Evolutionary conservation across 176 grass and related monocot species (phyloP), one percentile per base, ranked within the genome.

Genomic region (Secale cereale): DNA sequence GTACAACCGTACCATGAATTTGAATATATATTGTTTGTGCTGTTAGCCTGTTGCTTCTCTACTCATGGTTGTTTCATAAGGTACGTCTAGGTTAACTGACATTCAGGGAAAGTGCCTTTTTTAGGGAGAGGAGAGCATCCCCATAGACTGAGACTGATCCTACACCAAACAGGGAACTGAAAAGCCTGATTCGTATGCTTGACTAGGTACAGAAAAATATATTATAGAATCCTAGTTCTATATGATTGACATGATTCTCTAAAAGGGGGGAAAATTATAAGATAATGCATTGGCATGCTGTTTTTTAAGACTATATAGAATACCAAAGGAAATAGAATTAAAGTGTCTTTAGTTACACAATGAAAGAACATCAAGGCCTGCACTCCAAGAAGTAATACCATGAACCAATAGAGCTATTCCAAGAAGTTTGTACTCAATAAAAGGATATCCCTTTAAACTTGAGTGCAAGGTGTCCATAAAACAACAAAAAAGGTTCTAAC

Each of bases 81-180:
- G 41, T 78, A 63, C 70, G 45, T 54, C 64, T 86, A 59, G 74
- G 81, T 86, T 39, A 39, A 72, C 60, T 85, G 43, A 76, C 75
- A 79, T 86, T 74, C 74, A 23, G 66, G 32, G 10, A 37, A 71
- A 25, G 19, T 65, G 20, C 82, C 67, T 64, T 83, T 69, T 79
- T 59, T 23, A 48, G 19, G 2, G 63, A 28, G 74, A 57, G 59
- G 35, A 74, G 71, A 50, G 40, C 66, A 68, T 45, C 26, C 63
- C 59, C 62, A 87, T 86, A 43, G 83, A 39, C 22, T 61, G 46
- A 56, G 8, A 33, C 32, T 60, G 61, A 59, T 70, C 63, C 65
- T 75, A 68, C 61, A 76, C 13, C 71, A 76, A 70, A 81, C 59
- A 65, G 65, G 31, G 54, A 50, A 26, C 27, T 79, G 59, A 35